Conservation (phyloP, 2,329 filamentous ascomycete genomes). For the Neonectria coccinea region DNA sequence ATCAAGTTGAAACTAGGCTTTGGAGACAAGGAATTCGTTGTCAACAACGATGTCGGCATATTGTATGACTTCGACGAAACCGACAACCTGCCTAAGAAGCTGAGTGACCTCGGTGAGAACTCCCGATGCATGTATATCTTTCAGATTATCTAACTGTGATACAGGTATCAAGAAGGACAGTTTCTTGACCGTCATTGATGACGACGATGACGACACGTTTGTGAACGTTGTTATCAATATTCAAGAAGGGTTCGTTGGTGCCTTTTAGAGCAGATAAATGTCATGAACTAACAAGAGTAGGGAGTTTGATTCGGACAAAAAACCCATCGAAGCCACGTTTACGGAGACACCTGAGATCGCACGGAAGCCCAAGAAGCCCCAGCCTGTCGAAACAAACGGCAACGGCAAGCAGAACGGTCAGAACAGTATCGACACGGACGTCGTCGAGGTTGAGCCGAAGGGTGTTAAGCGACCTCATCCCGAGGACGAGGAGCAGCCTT, state of each 20-base stretch:
- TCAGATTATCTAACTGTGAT: constrained; percentile 32
- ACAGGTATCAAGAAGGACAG: constrained; percentile 76
- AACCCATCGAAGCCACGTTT: constrained; percentile 64
- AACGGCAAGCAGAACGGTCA: constrained; percentile 56
- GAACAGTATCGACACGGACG: constrained; percentile 51
- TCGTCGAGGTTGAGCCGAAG: constrained; percentile 43
- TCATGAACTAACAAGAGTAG: constrained; percentile 52
- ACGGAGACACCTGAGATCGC: constrained; percentile 63
- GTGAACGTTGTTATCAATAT: constrained; percentile 84
- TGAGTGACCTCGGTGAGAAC: constrained; percentile 76
- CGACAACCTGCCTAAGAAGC: constrained; percentile 83
- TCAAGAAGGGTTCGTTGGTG: constrained; percentile 66
- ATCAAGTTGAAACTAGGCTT: constrained; percentile 79
- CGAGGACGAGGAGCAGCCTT: constrained; percentile 56
- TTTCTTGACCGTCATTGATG: constrained; percentile 88
- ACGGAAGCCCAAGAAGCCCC: constrained; percentile 61
- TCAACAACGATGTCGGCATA: constrained; percentile 80
- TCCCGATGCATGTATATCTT: not conserved
- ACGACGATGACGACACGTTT: constrained; percentile 78
- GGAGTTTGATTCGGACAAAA: constrained; percentile 58
- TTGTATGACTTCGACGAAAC: constrained; percentile 82
- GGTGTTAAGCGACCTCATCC: constrained; percentile 60
- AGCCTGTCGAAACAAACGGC: constrained; percentile 54
- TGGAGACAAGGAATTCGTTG: constrained; percentile 79
- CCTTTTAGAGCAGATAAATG: not conserved